Base-by-base conservation (phyloP, 1,139 yeast genomes). In the Geotrichum reessii region DNA sequence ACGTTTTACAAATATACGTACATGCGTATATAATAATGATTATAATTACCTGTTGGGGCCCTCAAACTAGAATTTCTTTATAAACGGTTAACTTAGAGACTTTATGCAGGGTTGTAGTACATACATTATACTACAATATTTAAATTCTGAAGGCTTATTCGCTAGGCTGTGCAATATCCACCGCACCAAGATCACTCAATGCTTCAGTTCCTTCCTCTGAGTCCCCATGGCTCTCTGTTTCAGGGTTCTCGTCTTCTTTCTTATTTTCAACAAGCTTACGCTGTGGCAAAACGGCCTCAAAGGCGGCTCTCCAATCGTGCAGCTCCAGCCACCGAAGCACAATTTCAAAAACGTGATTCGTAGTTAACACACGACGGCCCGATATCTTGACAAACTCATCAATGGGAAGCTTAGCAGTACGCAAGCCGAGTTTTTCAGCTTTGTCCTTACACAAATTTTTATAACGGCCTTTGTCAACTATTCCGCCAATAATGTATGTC, bases 391-490 rank as follows among this genome's bases (percentile, higher is more conserved):
- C 87, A 68, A 80, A 90, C 72, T 91, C 88, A 60, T 86, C 96
- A 62, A 93, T 90, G 2, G 99, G 99, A 59, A 93, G 78, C 67
- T 89, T 80, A 24, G 85, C 93, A 3, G 95, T 89, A 51, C 77
- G 73, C 24, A 93, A 78, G 0, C 91, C 91, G 65, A 88, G 75
- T 62, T 78, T 75, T 64, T 83, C 79, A 0, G 99, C 99, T 71
- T 92, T 93, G 64, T 87, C 80, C 59, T 83, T 79, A 72, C 99
- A 93, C 55, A 93, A 74, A 63, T 79, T 78, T 73, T 92, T 92
- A 76, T 93, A 87, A 65, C 98, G 81, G 63, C 95, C 95, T 72
- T 92, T 93, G 72, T 93, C 99, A 8, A 93, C 98, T 58, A 93
- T 92, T 0, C 99, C 99, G 9, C 99, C 99, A 57, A 93, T 84